Percentiles rank a stretch among this genome's conserved stretches.
Conservation (phyloP, 1,284 basidiomycete species). For the Bjerkandera adusta region DNA sequence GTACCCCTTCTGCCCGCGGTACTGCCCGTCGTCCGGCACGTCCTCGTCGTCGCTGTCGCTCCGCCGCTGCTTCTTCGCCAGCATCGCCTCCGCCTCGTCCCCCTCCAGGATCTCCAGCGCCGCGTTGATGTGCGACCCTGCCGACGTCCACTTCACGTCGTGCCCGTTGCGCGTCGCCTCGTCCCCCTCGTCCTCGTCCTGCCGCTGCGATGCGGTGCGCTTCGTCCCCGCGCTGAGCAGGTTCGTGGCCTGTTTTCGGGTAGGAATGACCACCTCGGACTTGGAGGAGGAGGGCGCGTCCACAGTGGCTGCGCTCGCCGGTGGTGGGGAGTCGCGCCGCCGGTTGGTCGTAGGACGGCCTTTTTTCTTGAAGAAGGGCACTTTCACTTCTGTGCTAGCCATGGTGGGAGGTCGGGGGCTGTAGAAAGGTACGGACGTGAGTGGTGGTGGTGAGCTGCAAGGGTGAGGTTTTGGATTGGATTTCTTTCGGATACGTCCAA, state of each 20-base stretch:
- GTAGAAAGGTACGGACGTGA: too few relatives aligned
- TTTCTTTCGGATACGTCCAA: too few relatives aligned
- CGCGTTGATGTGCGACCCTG: conserved; percentile 64
- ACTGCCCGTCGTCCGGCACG: conserved; percentile 81
- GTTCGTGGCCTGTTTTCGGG: conserved; percentile 62
- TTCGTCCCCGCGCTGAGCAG: conserved; percentile 86
- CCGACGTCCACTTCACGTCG: conserved; percentile 76
- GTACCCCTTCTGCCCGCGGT: conserved; percentile 85
- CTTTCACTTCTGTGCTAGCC: conserved; percentile 36
- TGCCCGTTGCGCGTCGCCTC: conserved; percentile 59
- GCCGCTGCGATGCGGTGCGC: conserved; percentile 62
- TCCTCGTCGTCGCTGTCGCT: conserved; percentile 59
- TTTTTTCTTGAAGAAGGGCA: conserved; percentile 91
- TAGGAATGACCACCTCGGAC: conserved; percentile 74
- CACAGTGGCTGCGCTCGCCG: conserved; percentile 30
- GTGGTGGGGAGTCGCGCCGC: conserved; percentile 66
- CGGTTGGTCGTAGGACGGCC: conserved; percentile 69
- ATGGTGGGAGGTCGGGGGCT: neutral
- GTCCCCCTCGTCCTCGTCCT: conserved; percentile 41
- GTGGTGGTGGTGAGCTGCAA: too few relatives aligned
- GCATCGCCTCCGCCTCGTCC: conserved; percentile 74
- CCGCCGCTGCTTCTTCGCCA: conserved; percentile 57
- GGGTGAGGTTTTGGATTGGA: too few relatives aligned
- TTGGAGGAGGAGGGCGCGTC: conserved; percentile 42
- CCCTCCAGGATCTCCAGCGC: conserved; percentile 75